Evolutionary conservation across 2,329 filamentous ascomycete genomes (phyloP).

Genomic region (Trichoderma atrobrunneum): DNA sequence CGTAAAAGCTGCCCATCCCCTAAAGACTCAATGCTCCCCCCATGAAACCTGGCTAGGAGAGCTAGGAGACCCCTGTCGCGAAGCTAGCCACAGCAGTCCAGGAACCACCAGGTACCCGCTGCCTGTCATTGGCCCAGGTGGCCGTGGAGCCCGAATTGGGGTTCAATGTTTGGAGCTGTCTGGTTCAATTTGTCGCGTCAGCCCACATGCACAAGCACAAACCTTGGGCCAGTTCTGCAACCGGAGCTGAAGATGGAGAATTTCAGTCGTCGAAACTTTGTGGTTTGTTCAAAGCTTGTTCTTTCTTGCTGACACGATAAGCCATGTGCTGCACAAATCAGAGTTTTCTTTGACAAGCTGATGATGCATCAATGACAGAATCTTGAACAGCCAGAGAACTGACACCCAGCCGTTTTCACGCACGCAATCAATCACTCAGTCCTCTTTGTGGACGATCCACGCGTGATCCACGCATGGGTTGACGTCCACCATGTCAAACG

Average conservation of each 20-base stretch:
- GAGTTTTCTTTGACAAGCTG: background rate
- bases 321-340: background rate
- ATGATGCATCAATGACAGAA: background rate
- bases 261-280: background rate
- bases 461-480: slow-evolving; percentile 7
- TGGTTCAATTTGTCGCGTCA: slow-evolving; percentile 5
- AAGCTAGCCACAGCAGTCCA: background rate
- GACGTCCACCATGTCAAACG: background rate
- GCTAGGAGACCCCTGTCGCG: background rate
- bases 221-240: background rate
- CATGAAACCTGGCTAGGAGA: background rate
- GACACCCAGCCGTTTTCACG: background rate
- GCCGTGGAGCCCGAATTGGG: background rate
- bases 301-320: background rate
- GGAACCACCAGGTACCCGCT: slow-evolving; percentile 21
- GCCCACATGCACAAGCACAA: slow-evolving; percentile 3
- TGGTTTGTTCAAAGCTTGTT: background rate
- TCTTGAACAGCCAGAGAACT: background rate
- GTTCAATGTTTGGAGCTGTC: no score
- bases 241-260: background rate
- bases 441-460: background rate
- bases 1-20: background rate
- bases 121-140: slow-evolving; percentile 15
- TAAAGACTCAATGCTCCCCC: background rate
- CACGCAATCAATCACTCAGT: background rate